Evolutionary conservation across 2,329 filamentous ascomycete genomes (phyloP).

Genomic region (Dactylella cylindrospora): DNA sequence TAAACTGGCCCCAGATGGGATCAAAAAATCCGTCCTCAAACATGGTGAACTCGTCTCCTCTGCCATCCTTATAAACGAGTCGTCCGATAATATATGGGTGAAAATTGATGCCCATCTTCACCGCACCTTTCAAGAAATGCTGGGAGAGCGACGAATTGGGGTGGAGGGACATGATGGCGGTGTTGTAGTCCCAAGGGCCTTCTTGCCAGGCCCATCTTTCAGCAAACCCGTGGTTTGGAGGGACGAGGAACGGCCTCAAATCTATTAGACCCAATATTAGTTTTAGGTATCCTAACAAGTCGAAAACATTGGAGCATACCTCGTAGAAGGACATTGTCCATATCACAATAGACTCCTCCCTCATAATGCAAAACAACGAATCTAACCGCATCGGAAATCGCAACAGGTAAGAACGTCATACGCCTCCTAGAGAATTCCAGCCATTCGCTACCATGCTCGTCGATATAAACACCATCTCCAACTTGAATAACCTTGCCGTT

Average conservation of each 20-base stretch:
- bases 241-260: constrained; percentile 59
- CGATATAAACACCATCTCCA: constrained; percentile 58
- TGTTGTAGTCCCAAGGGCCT: constrained; percentile 61
- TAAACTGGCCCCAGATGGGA: constrained; percentile 62
- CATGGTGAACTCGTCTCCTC: constrained; percentile 60
- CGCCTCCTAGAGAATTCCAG: constrained; percentile 59
- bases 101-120: constrained; percentile 62
- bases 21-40: constrained; percentile 62
- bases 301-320: constrained; percentile 6
- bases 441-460: constrained; percentile 58
- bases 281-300: background rate
- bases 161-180: constrained; percentile 60
- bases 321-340: constrained; percentile 60
- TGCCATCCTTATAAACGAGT: constrained; percentile 61
- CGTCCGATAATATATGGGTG: constrained; percentile 60
- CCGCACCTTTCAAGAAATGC: constrained; percentile 60
- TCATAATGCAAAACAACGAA: constrained; percentile 61
- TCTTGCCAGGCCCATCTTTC: constrained; percentile 61
- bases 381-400: constrained; percentile 60
- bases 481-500: constrained; percentile 57
- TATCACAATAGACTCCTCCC: constrained; percentile 60
- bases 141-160: constrained; percentile 61
- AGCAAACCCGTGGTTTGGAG: constrained; percentile 58
- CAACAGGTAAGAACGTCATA: constrained; percentile 62
- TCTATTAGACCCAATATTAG: constrained; percentile 50